A percentile compares a stretch with the other conserved stretches of the same genome.
Evolutionary conservation across 2,329 filamentous ascomycete genomes (phyloP).

Genomic region (Fusarium sublunatum): DNA sequence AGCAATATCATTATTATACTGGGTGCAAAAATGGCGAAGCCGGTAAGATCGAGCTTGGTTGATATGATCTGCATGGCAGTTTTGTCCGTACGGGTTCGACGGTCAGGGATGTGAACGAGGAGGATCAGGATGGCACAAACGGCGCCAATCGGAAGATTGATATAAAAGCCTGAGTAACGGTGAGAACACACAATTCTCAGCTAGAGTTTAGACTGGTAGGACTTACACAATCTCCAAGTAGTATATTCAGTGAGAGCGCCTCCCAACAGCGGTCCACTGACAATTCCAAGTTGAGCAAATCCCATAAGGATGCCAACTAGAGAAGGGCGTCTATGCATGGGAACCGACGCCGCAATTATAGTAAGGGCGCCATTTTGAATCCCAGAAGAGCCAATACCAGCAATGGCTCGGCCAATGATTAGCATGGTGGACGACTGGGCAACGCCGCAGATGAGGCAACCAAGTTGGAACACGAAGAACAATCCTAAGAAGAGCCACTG

Average conservation of each 20-base stretch:
- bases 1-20: constrained; percentile 62
- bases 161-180: constrained; percentile 53
- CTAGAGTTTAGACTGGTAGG: neutral
- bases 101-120: constrained; percentile 53
- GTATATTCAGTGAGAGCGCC: constrained; percentile 54
- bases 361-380: constrained; percentile 54
- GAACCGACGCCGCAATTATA: constrained; percentile 48
- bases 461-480: constrained; percentile 51
- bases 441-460: constrained; percentile 60
- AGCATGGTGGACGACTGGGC: constrained; percentile 59
- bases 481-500: constrained; percentile 47
- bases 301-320: constrained; percentile 47
- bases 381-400: constrained; percentile 60
- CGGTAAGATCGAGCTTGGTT: constrained; percentile 57
- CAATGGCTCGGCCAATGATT: constrained; percentile 62
- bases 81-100: constrained; percentile 22
- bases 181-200: constrained; percentile 12
- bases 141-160: constrained; percentile 60
- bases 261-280: constrained; percentile 60
- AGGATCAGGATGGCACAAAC: constrained; percentile 50
- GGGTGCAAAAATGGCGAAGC: constrained; percentile 58
- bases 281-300: constrained; percentile 57
- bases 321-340: constrained; percentile 45
- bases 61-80: constrained; percentile 29
- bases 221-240: constrained; percentile 59